Evolutionary conservation across 768 basidiomycete species (phyloP), one percentile per base, ranked within the genome.

Genomic region (Lactarius evosmus): DNA sequence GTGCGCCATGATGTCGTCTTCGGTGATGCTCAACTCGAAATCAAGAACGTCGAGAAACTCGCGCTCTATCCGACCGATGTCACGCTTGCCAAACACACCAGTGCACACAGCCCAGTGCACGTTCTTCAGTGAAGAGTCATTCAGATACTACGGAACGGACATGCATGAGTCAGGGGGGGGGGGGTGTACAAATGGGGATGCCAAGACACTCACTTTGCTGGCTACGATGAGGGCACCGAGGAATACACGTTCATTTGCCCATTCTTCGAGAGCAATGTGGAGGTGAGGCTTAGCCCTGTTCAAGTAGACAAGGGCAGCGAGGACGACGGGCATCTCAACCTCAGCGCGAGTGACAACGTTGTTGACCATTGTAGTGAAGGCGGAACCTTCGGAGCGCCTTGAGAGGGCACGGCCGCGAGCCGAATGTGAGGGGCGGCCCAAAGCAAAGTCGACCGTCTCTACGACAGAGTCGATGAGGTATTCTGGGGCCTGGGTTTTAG

Each of bases 231-330:
- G 75, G n/a, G 92, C 86, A 56, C 93, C 93, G 49, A 95, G 83
- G 76, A 95, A 95, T 33, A 95, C 93, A 46, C 93, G 86, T 75
- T 95, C 92, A 55, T 90, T 80, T 16, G 93, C 93, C 89, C 89
- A 91, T 70, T 90, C 85, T 72, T 91, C 88, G 64, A 89, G 78
- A 9, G 88, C 88, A 67, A 91, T 91, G 71, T 89, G 87, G 49
- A 93, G 80, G 73, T 91, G 88, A 3, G 88, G 88, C 69, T 85
- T 86, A 3, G 90, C 87, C 60, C 91, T 77, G 75, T 85, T 78
- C 72, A 92, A 86, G 75, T 92, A 93, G 72, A 87, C 87, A 58
- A 91, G 83, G 7, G 89, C 74, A 36, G 83, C 84, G 62, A 92
- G 81, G 70, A 91, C 74, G 54, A 85, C 86, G 46, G 89, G 81